These are phyloP conservation scores for Tolypocladium amazonense DNA, from an alignment of 2,329 filamentous ascomycete species.

Conservation along the genomic window DNA sequence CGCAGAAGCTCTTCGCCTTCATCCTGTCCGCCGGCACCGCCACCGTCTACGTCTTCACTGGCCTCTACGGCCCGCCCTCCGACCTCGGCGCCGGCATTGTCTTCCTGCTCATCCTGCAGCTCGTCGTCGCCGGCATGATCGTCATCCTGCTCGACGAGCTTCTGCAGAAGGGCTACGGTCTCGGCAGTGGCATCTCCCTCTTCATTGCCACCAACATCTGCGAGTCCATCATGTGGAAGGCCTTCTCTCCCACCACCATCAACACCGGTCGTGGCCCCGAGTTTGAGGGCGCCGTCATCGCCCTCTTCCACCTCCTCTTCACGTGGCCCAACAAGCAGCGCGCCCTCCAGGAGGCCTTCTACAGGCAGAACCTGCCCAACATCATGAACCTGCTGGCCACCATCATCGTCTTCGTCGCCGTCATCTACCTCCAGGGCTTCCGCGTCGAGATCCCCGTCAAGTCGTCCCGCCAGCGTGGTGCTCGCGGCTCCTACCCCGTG, in stretches of 20 bases:
- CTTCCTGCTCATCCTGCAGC: constrained; percentile 94
- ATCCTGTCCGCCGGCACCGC: constrained; percentile 96
- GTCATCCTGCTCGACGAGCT: constrained; percentile 99
- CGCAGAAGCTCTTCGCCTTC: constrained; percentile 97
- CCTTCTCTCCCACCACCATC: constrained; percentile 97
- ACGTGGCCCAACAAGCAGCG: constrained; percentile 99
- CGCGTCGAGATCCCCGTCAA: constrained; percentile 99
- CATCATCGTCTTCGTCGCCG: constrained; percentile 83
- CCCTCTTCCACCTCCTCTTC: constrained; percentile 92
- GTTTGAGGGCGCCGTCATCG: constrained; percentile 97
- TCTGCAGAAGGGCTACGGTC: constrained; percentile 97
- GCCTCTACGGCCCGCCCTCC: constrained; percentile 92
- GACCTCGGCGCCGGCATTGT: constrained; percentile 97
- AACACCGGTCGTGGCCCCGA: constrained; percentile 98
- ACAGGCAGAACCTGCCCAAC: constrained; percentile 98
- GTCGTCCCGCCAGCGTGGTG: constrained; percentile 96
- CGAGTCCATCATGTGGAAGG: constrained; percentile 99
- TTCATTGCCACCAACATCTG: constrained; percentile 99
- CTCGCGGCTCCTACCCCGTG: constrained; percentile 94
- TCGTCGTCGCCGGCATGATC: constrained; percentile 94
- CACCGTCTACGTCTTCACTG: constrained; percentile 96
- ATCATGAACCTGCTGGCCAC: constrained; percentile 98
- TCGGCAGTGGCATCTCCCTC: constrained; percentile 95
- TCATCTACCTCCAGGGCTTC: constrained; percentile 99
- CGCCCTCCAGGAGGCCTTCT: constrained; percentile 96